Conservation (phyloP, 306 rosid species). For the Quercus agrifolia region DNA sequence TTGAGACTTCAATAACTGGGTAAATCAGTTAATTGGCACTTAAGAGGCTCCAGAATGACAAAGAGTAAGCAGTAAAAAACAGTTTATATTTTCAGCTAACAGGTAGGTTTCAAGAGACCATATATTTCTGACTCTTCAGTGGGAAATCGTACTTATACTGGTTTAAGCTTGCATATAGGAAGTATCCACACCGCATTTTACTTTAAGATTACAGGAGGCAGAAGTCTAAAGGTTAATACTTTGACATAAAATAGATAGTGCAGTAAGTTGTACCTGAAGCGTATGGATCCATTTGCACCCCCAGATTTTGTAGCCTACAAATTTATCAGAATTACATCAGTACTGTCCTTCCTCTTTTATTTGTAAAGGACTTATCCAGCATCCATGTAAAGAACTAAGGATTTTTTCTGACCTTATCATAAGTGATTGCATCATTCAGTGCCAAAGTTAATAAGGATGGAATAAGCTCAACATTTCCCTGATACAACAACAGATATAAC, state of each 20-base stretch:
- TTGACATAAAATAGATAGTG: neutral
- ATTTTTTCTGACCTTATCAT: slow-evolving; percentile 73
- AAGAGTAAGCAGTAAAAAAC: neutral
- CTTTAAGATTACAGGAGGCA: neutral
- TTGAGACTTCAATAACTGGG: no score
- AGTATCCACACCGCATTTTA: neutral
- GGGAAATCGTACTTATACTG: neutral
- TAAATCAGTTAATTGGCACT: no score
- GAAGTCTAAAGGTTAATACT: neutral
- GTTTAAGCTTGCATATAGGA: neutral
- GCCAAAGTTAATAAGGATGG: slow-evolving; percentile 73
- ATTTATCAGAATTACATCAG: slow-evolving; percentile 36
- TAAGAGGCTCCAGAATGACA: no score
- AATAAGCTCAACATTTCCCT: slow-evolving; percentile 70
- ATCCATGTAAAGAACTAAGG: neutral
- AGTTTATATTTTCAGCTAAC: neutral
- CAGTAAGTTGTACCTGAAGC: slow-evolving; percentile 63
- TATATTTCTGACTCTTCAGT: neutral
- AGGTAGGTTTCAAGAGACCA: neutral
- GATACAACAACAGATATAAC: slow-evolving; percentile 25
- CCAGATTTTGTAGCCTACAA: slow-evolving; percentile 94
- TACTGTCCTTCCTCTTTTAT: slow-evolving; percentile 5
- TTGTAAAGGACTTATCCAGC: neutral
- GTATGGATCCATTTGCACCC: slow-evolving; percentile 90
- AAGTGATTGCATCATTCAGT: slow-evolving; percentile 80